Conservation (phyloP, 2,329 filamentous ascomycete genomes). For the Peltaster fructicola region DNA sequence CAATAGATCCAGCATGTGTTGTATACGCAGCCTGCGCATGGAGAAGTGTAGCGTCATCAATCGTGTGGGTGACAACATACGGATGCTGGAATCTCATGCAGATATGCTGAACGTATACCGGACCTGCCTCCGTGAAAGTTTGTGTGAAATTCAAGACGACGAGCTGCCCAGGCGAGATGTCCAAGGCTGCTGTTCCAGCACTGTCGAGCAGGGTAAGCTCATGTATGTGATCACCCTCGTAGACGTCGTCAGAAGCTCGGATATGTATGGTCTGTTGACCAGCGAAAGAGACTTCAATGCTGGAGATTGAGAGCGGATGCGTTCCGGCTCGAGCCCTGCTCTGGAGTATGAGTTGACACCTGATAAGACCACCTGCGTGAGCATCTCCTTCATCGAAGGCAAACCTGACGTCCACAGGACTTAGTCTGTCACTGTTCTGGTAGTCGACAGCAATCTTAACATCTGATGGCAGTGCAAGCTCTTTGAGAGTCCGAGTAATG, state of each 20-base stretch:
- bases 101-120: too few species aligned
- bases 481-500: too few species aligned
- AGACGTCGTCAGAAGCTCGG: slow-evolving; percentile 45
- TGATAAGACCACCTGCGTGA: slow-evolving; percentile 40
- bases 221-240: too few species aligned
- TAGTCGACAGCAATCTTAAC: slow-evolving; percentile 7
- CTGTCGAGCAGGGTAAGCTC: too few species aligned
- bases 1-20: neutral
- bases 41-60: slow-evolving; percentile 19
- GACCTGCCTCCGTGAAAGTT: too few species aligned
- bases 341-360: slow-evolving; percentile 36
- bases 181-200: too few species aligned
- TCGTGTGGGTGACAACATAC: slow-evolving; percentile 49
- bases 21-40: slow-evolving; percentile 1
- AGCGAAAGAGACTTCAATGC: slow-evolving; percentile 8
- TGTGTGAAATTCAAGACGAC: slow-evolving; percentile 55
- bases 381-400: slow-evolving; percentile 37
- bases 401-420: slow-evolving; percentile 31
- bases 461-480: too few species aligned
- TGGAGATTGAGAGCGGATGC: slow-evolving; percentile 8
- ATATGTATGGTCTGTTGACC: slow-evolving; percentile 6
- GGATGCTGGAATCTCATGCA: too few species aligned
- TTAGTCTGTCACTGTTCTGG: slow-evolving; percentile 8
- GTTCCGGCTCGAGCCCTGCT: slow-evolving; percentile 27
- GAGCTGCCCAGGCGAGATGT: too few species aligned